Evolutionary conservation across 2,329 filamentous ascomycete genomes (phyloP).

Genomic region (Bretziella fagacearum): DNA sequence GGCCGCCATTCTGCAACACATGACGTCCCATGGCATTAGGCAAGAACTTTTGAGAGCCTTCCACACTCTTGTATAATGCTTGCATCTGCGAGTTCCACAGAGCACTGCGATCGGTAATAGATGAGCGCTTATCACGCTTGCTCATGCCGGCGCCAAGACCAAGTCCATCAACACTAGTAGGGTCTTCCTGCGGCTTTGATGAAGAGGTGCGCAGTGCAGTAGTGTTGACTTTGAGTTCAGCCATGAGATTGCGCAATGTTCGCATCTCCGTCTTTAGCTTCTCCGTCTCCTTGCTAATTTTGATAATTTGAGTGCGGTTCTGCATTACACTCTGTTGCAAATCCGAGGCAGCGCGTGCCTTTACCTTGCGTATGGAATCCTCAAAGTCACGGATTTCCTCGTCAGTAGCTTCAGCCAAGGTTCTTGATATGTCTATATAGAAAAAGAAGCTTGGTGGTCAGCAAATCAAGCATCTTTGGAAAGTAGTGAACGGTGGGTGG

Average conservation of each 20-base stretch:
- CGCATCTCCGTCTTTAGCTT: constrained; percentile 95
- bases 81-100: constrained; percentile 58
- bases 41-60: constrained; percentile 91
- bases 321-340: constrained; percentile 92
- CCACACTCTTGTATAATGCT: constrained; percentile 88
- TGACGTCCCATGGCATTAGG: constrained; percentile 83
- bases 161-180: constrained; percentile 31
- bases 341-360: constrained; percentile 61
- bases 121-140: constrained; percentile 72
- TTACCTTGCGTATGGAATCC: constrained; percentile 55
- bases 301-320: constrained; percentile 95
- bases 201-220: constrained; percentile 46
- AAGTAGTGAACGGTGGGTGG: not conserved
- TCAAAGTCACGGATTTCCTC: constrained; percentile 75
- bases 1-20: constrained; percentile 78
- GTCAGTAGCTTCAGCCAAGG: constrained; percentile 72
- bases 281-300: constrained; percentile 97
- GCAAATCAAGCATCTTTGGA: not conserved
- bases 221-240: constrained; percentile 70
- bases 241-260: constrained; percentile 74
- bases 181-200: constrained; percentile 27
- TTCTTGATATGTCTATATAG: constrained; percentile 40
- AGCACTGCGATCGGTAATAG: constrained; percentile 53
- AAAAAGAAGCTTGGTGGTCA: not conserved
- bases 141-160: constrained; percentile 38